These are phyloP conservation scores for Dendrocalamus sinicus DNA, from an alignment of 176 grass and related monocot genomes.

Conservation along the genomic window DNA sequence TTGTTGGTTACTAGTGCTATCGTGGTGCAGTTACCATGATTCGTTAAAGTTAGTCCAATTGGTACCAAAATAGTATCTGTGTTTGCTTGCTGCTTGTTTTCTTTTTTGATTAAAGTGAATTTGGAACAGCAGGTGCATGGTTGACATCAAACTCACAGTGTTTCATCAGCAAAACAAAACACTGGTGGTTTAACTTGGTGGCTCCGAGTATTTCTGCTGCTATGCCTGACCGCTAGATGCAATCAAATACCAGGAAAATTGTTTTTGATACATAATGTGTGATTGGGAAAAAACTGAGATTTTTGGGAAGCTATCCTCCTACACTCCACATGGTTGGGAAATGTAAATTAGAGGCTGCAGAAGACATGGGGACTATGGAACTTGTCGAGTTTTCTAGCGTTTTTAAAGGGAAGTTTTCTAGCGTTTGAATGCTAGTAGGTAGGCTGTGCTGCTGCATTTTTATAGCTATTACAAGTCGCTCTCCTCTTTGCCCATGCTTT, in stretches of 20 bases:
- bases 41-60: neutral
- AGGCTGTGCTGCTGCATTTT: neutral
- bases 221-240: constrained; percentile 1
- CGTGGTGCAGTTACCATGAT: constrained; percentile 3
- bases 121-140: neutral
- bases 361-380: constrained; percentile 10
- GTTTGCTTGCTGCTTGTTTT: constrained; percentile 3
- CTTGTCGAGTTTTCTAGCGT: neutral
- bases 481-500: constrained; percentile 17
- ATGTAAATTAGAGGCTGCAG: constrained; percentile 22
- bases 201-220: neutral
- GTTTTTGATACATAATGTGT: neutral
- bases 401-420: neutral
- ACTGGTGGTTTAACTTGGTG: neutral
- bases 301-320: neutral
- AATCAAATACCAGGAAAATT: constrained; percentile 22
- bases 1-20: constrained; percentile 13
- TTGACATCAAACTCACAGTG: neutral
- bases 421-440: neutral
- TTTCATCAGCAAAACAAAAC: constrained; percentile 4
- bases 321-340: neutral
- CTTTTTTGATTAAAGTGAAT: neutral
- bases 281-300: neutral
- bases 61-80: neutral
- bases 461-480: neutral